Evolutionary conservation across 129 eudicot species (phyloP), one percentile per base, ranked within the genome.

Genomic region (Saussurea involucrata): DNA sequence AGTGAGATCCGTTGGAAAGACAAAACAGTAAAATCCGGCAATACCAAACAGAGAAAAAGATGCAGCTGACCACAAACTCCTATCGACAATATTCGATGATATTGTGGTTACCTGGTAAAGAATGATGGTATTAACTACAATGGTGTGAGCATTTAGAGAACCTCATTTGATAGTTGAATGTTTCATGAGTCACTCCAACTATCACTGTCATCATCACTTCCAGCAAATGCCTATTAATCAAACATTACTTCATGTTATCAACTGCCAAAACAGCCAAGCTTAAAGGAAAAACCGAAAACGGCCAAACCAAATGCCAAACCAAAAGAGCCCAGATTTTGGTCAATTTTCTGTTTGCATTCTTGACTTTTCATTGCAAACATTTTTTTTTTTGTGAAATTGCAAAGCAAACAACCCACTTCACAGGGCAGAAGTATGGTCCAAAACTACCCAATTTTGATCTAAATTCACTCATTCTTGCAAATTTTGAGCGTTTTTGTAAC

Each of bases 191-290:
- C 97, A 77, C 97, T 95, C 99, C 97, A 95, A 75, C 74, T 77
- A 80, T 86, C 98, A 18, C 87, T 79, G 60, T 86, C 93, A 82
- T 89, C 93, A 44, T 95, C 99, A 29, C 97, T 95, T 86, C 92
- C 96, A 74, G 90, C 97, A 69, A 89, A 85, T 33, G 98, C 97
- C 98, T 95, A 36, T 32, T 13, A 46, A 42, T 71, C 36, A 86
- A 24, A 73, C 18, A 66, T 37, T 27, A 22, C 17, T 68, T 42
- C 49, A 42, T 77, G 6, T 53, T 49, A 69, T 36, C 1, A 40
- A 69, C 60, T 11, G n/a, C 73, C 73, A 32, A 67, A 67, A 6
- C 20, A 2, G 11, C 58, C 31, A 5, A 69, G 22, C 34, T n/a
- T 69, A 69, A 24, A 22, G 69, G 24, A n/a, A 74, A 33, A 36